Evolutionary conservation across 2,329 filamentous ascomycete species (phyloP), one percentile per base, ranked within the genome.

Genomic region (Botrytis medusae): DNA sequence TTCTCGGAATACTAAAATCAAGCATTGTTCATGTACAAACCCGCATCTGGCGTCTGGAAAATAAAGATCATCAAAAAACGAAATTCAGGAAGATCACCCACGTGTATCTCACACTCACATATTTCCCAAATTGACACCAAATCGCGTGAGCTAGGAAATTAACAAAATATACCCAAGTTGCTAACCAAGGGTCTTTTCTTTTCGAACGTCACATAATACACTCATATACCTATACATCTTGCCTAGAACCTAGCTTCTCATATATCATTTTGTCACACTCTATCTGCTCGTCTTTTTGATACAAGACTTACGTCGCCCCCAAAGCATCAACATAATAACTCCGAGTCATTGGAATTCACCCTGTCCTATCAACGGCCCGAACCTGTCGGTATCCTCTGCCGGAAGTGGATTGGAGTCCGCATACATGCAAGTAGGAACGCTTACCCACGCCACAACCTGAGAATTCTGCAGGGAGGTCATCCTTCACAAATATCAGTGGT

Each of bases 391-490:
- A 79, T 72, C 71, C 67, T 74, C 63, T 74, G 70, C 70, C 70
- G 70, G 70, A 72, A 72, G 70, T 72, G 70, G 70, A 68, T 54
- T 72, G 72, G 67, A 75, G 71, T 76, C 73, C 77, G 75, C 75
- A 67, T 76, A 76, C 76, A 78, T 79, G 79, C 78, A 80, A 74
- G 73, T 76, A 78, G 77, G 73, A 77, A 76, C 77, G 71, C 76
- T 73, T 68, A 71, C 59, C 74, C 73, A 78, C 77, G 77, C 77
- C 77, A 76, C 75, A 71, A 72, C 72, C 75, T 77, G 75, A 75
- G 71, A 72, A 65, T 68, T 44, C 76, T 77, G 73, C 74, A 76
- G 71, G 67, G 65, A 62, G 65, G 59, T 71, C 65, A 73, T 62
- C 54, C 72, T 72, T 46, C 73, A 59, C 60, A 72, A 65, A 51